A percentile compares a stretch with the other conserved stretches of the same genome.
phyloP scores from a whole-genome alignment of 2,329 filamentous ascomycete species.

The Cladosporium austrohemisphaericum region DNA sequence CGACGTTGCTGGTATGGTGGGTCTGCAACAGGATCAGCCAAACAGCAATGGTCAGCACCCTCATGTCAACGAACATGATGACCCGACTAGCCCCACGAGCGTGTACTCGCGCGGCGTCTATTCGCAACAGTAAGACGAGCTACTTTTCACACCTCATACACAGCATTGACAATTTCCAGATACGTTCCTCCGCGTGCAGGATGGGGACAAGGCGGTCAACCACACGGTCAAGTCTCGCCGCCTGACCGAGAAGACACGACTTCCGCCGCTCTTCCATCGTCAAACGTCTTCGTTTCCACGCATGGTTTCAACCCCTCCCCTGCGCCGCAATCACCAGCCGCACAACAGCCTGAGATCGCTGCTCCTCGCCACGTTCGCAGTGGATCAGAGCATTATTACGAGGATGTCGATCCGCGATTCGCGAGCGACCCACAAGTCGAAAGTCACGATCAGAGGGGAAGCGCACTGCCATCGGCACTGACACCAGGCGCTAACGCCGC shows the following conservation, averaged over 20 bases:
- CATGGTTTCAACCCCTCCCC: conserved; percentile 21
- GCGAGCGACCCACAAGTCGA: conserved; percentile 36
- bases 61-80: conserved; percentile 57
- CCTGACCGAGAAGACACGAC: neutral
- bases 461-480: conserved; percentile 7
- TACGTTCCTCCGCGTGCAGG: conserved; percentile 48
- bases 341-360: conserved; percentile 4
- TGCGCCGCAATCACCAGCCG: conserved; percentile 26
- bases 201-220: conserved; percentile 37
- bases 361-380: conserved; percentile 28
- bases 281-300: conserved; percentile 4
- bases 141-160: neutral
- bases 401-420: conserved; percentile 89
- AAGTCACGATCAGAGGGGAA: conserved; percentile 2
- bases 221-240: conserved; percentile 19
- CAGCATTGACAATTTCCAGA: conserved; percentile 26
- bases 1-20: conserved; percentile 71
- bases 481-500: conserved; percentile 8
- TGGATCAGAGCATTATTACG: conserved; percentile 67
- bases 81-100: conserved; percentile 56
- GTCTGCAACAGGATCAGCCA: conserved; percentile 56
- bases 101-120: conserved; percentile 56
- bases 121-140: conserved; percentile 62
- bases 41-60: conserved; percentile 64
- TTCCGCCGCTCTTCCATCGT: conserved; percentile 8